Evolutionary conservation across 2,329 filamentous ascomycete genomes (phyloP).

Genomic region (Epichloe amarillans): DNA sequence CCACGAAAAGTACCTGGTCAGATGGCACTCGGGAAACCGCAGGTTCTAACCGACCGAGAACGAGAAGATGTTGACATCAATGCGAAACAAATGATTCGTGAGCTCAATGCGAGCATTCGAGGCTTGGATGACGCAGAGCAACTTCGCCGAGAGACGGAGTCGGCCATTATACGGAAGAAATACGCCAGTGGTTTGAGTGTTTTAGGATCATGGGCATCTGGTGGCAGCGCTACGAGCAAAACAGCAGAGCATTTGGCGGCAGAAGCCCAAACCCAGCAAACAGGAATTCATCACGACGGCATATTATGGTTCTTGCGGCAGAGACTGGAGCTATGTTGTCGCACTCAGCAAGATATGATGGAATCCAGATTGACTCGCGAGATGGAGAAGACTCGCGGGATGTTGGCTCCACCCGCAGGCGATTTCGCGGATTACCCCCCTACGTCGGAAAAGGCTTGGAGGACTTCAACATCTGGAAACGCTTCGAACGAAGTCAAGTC

Average conservation of each 20-base stretch:
- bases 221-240: constrained; percentile 33
- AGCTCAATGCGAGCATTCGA: constrained; percentile 70
- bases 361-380: constrained; percentile 74
- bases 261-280: constrained; percentile 54
- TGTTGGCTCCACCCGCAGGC: constrained; percentile 33
- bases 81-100: constrained; percentile 71
- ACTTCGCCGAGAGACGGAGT: constrained; percentile 63
- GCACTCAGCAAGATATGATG: constrained; percentile 82
- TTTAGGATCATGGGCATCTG: constrained; percentile 53
- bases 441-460: constrained; percentile 7
- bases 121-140: constrained; percentile 71
- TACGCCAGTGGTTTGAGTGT: constrained; percentile 51
- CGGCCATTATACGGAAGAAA: constrained; percentile 58
- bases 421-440: constrained; percentile 22
- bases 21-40: constrained; percentile 28
- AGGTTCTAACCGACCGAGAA: constrained; percentile 63
- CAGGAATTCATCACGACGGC: constrained; percentile 63
- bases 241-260: constrained; percentile 55
- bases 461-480: neutral
- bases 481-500: constrained; percentile 10
- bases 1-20: constrained; percentile 43
- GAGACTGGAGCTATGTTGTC: constrained; percentile 61
- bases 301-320: constrained; percentile 72
- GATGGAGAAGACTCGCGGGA: constrained; percentile 78
- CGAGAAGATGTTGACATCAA: constrained; percentile 79